Base-by-base conservation (phyloP, 208 protist species). In the Trypanosoma boissoni region DNA sequence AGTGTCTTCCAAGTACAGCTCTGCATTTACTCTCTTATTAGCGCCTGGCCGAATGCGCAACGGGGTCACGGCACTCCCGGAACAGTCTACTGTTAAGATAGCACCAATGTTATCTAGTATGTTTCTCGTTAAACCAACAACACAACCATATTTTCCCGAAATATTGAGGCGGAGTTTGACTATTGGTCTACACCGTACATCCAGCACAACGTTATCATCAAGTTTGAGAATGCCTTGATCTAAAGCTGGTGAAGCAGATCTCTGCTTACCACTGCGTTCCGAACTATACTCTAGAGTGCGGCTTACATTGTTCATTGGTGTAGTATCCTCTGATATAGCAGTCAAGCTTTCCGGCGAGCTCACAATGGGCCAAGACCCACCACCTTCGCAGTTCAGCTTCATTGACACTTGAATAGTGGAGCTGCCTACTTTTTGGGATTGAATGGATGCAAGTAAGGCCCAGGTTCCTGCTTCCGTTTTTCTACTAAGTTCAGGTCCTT, bases 101-200 rank as follows among this genome's bases (percentile, higher is more conserved):
- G 61, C 44, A 12, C 46, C 54, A 28, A 68, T 55, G 26, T 54
- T 54, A 12, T 43, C 45, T 26, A 56, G 42, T 20, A 61, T 60
- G 23, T 48, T 18, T 10, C 52, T 53, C 18, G 51, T 59, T 43
- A 57, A 69, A 6, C 46, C 2, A n/a, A 63, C 20, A 18, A 32
- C 0, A 27, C 20, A n/a, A 2, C 45, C 53, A 12, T 43, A 21
- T 21, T 59, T 60, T 24, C 55, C 55, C 10, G 61, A 31, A 9
- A 69, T 36, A 26, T 56, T 63, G 10, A 61, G 31, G 26, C 45
- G 37, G 4, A 69, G 20, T 26, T 36, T 62, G 12, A 43, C 8
- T 26, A 63, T 27, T 18, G 64, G 64, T 29, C 50, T 28, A 24
- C 12, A 43, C 5, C 5, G 23, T 27, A 21, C 7, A 58, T 69